phyloP scores from a whole-genome alignment of 1,139 yeast species.

The Suhomyces atakaporum region DNA sequence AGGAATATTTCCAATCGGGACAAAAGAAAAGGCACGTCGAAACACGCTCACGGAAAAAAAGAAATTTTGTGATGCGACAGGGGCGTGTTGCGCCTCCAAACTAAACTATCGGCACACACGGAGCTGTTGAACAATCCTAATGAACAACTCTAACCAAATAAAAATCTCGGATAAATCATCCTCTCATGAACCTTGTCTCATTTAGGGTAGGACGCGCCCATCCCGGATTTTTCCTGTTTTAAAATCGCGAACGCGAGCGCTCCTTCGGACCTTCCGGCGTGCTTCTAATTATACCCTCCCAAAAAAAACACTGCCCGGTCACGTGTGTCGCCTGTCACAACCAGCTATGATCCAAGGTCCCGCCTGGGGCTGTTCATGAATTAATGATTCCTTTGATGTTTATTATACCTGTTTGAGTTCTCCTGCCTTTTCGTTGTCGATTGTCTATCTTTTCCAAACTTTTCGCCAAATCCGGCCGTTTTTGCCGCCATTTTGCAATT shows the following conservation, averaged over 20 bases:
- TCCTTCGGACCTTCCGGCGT: conserved; percentile 1
- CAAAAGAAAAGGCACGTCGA: conserved; percentile 10
- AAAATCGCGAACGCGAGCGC: conserved; percentile 2
- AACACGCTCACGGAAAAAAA: conserved; percentile 12
- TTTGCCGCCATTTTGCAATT: too few species aligned
- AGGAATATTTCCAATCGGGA: conserved; percentile 11
- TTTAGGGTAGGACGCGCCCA: not conserved
- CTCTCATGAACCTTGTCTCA: not conserved
- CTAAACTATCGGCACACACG: conserved; percentile 5
- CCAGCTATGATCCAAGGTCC: not conserved
- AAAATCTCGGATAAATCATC: not conserved
- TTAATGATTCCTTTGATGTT: too few species aligned
- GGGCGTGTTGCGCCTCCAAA: conserved; percentile 6
- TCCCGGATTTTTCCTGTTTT: not conserved
- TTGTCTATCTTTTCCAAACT: too few species aligned
- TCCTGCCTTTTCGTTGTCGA: too few species aligned
- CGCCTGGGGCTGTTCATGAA: too few species aligned
- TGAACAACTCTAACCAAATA: too few species aligned
- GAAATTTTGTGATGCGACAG: conserved; percentile 10
- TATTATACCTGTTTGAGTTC: too few species aligned
- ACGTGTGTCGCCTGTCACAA: not conserved
- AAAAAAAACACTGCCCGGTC: conserved; percentile 3
- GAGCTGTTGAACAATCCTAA: conserved; percentile 1
- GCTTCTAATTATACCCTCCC: conserved; percentile 1
- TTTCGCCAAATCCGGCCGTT: too few species aligned